Evolutionary conservation across 2,329 filamentous ascomycete species (phyloP).

Genomic region (Colletotrichum liriopes): DNA sequence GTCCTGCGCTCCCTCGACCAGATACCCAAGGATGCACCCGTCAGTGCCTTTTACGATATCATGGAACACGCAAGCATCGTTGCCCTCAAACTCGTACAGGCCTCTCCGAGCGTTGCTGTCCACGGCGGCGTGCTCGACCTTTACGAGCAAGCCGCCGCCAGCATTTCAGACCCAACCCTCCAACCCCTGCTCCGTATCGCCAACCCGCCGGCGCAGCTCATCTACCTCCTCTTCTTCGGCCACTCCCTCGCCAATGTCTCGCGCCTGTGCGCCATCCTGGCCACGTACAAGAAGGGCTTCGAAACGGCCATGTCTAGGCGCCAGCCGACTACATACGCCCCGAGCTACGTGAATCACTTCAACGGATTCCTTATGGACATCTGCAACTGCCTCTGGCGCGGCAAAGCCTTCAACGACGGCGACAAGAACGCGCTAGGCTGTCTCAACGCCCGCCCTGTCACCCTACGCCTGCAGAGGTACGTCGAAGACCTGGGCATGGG

Average conservation of each 20-base stretch:
- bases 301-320: constrained; percentile 70
- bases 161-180: constrained; percentile 68
- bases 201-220: constrained; percentile 76
- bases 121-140: constrained; percentile 77
- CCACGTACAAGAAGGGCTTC: constrained; percentile 81
- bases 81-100: constrained; percentile 73
- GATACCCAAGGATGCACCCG: constrained; percentile 54
- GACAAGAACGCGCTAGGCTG: constrained; percentile 77
- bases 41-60: constrained; percentile 57
- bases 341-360: constrained; percentile 77
- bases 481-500: constrained; percentile 63
- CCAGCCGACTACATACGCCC: constrained; percentile 63
- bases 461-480: constrained; percentile 64
- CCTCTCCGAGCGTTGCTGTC: constrained; percentile 58
- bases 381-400: constrained; percentile 87
- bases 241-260: constrained; percentile 75
- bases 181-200: constrained; percentile 74
- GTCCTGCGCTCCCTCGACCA: constrained; percentile 58
- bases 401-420: constrained; percentile 76
- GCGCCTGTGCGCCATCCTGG: constrained; percentile 78
- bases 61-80: constrained; percentile 69
- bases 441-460: constrained; percentile 61
- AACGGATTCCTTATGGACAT: constrained; percentile 91
- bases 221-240: constrained; percentile 81
- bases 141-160: constrained; percentile 73